phyloP scores from a whole-genome alignment of 164 flowering plant species.

The Dillenia suffruticosa region DNA sequence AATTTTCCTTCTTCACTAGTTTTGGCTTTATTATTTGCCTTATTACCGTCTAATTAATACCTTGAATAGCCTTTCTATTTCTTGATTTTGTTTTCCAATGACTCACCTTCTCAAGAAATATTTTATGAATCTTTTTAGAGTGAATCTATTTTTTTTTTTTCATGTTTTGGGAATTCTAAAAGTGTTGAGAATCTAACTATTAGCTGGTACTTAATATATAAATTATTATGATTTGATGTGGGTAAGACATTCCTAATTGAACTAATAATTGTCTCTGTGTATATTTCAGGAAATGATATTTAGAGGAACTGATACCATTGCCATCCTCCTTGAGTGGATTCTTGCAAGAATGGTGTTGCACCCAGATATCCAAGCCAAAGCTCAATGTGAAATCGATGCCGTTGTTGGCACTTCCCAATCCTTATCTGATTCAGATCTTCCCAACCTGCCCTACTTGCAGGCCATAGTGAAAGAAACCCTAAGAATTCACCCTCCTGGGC shows the following conservation, averaged over 20 bases:
- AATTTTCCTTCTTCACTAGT: slow-evolving; percentile 1
- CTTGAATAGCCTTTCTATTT: background rate
- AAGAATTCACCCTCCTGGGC: slow-evolving; percentile 65
- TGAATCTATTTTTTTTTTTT: background rate
- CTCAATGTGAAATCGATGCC: slow-evolving; percentile 42
- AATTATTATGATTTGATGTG: background rate
- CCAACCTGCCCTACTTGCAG: slow-evolving; percentile 41
- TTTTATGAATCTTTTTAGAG: no score
- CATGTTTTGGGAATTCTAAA: background rate
- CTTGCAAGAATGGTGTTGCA: slow-evolving; percentile 65
- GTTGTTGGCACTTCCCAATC: slow-evolving; percentile 19
- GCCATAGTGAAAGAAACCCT: slow-evolving; percentile 62
- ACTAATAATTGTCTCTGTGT: background rate
- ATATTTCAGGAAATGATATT: slow-evolving; percentile 60
- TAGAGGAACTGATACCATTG: slow-evolving; percentile 66
- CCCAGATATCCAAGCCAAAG: slow-evolving; percentile 55
- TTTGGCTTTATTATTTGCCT: no score
- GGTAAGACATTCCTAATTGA: background rate
- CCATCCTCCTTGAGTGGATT: slow-evolving; percentile 60
- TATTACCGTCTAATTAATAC: background rate
- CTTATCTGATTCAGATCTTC: slow-evolving; percentile 36
- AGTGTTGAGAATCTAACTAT: slow-evolving; percentile 7
- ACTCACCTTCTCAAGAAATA: background rate
- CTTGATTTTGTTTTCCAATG: background rate
- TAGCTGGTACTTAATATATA: background rate